Conservation (phyloP, 768 basidiomycete species). For the Atractiella rhizophila region DNA sequence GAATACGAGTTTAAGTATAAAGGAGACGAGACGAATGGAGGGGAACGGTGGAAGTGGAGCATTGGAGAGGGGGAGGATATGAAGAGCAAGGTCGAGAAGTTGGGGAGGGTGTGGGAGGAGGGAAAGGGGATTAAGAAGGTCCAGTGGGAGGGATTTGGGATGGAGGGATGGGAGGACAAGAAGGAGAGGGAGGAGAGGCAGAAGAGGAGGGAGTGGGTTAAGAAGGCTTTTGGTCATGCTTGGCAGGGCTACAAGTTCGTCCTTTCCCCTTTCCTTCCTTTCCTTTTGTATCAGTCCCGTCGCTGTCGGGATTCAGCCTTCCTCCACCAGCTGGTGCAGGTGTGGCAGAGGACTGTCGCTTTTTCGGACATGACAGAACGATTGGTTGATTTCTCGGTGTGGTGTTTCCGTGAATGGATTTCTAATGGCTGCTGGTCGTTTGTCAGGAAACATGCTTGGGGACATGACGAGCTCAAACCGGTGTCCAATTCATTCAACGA, state of each 20-base stretch:
- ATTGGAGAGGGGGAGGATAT: no score
- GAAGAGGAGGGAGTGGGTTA: constrained; percentile 10
- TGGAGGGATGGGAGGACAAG: no score
- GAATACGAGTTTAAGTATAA: no score
- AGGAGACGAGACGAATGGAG: no score
- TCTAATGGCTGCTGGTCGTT: neutral
- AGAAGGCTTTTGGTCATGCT: constrained; percentile 13
- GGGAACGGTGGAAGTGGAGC: no score
- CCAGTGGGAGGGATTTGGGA: no score
- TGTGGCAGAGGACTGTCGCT: neutral
- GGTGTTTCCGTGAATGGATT: neutral
- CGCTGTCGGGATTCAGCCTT: no score
- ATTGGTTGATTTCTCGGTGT: no score
- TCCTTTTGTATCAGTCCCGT: no score
- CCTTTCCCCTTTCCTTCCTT: neutral
- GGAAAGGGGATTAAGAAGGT: no score
- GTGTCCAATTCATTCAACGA: constrained; percentile 4
- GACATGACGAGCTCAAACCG: constrained; percentile 17
- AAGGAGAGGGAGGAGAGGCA: constrained; percentile 4
- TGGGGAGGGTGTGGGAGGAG: no score
- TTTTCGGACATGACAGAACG: neutral
- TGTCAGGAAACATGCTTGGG: constrained; percentile 10
- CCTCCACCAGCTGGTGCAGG: neutral
- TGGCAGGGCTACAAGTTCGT: constrained; percentile 13
- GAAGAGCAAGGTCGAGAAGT: no score